Evolutionary conservation across 2,329 filamentous ascomycete species (phyloP), one percentile per base, ranked within the genome.

Genomic region (Aspergillus caelatus): DNA sequence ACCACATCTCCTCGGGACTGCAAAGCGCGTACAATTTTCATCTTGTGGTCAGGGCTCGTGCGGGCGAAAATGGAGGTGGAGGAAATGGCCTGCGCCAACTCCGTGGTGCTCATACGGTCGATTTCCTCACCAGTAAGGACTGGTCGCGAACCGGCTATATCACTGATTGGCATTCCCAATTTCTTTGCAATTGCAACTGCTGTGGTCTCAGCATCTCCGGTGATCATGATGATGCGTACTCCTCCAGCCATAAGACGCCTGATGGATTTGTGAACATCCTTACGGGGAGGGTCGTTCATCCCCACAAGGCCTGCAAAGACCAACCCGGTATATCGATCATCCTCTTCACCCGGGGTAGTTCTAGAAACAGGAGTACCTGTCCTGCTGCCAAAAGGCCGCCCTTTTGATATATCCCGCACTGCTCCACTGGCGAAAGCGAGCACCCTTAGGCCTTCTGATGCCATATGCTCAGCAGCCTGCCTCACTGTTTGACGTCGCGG

Each of bases 221-320:
- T 99, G 69, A 99, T 98, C 95, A 99, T 99, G 71, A 99, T 96
- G 55, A 99, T 92, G 77, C 93, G 95, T 66, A 99, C 95, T 45
- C 94, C 94, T 60, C 95, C 95, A 56, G 93, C 89, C 90, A 98
- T 94, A 61, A 99, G 82, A 65, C 91, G 90, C 69, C 92, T 87
- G 69, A 99, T 97, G 7, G 94, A 93, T 67, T 90, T 89, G 69
- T 93, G 91, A 10, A 99, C 95, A 50, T 93, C 93, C 68, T 93
- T 92, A 57, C 95, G 86, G 3, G 95, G 95, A 5, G 95, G 95
- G 75, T 99, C 95, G 69, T 93, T 97, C 94, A 99, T 99, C 55
- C 95, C 95, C 32, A 98, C 93, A 32, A 98, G 80, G 5, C 95
- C 95, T 39, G 94, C 91, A 81, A 99, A 98, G 4, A 91, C 90